These are phyloP conservation scores for Narthecium ossifragum DNA, from an alignment of 106 monocot species.

Conservation along the genomic window DNA sequence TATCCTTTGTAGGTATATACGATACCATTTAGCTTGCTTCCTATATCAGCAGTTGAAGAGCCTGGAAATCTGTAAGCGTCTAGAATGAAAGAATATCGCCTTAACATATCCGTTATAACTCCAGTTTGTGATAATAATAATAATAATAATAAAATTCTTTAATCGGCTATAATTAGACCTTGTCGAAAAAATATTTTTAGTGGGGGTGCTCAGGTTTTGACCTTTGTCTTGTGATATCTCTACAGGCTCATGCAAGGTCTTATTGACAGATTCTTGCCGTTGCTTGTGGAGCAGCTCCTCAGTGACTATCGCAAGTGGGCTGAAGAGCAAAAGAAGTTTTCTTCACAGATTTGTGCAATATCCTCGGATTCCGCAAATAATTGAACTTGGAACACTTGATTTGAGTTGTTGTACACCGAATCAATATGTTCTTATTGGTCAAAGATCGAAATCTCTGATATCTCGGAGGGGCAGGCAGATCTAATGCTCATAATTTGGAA, in stretches of 20 bases:
- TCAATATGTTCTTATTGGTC: no score
- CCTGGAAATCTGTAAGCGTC: conserved; percentile 79
- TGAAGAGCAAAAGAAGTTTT: conserved; percentile 14
- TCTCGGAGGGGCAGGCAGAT: no score
- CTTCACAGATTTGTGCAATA: no score
- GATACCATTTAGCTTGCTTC: conserved; percentile 75
- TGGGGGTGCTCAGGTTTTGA: not conserved
- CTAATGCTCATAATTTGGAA: no score
- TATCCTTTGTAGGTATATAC: conserved; percentile 45
- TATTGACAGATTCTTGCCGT: conserved; percentile 63
- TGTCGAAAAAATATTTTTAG: not conserved
- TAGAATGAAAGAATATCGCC: no score
- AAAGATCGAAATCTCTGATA: no score
- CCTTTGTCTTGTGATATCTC: not conserved
- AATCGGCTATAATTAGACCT: not conserved
- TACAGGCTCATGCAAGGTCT: conserved; percentile 85
- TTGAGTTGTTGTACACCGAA: no score
- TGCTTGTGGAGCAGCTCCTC: conserved; percentile 56
- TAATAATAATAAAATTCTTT: not conserved
- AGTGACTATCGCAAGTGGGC: conserved; percentile 62
- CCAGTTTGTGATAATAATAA: not conserved
- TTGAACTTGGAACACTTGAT: no score
- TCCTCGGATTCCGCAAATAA: no score
- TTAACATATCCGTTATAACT: no score
- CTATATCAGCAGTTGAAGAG: conserved; percentile 70